Evolutionary conservation across 169 alveolate species (phyloP).

Genomic region (Plasmodium knowlesi): DNA sequence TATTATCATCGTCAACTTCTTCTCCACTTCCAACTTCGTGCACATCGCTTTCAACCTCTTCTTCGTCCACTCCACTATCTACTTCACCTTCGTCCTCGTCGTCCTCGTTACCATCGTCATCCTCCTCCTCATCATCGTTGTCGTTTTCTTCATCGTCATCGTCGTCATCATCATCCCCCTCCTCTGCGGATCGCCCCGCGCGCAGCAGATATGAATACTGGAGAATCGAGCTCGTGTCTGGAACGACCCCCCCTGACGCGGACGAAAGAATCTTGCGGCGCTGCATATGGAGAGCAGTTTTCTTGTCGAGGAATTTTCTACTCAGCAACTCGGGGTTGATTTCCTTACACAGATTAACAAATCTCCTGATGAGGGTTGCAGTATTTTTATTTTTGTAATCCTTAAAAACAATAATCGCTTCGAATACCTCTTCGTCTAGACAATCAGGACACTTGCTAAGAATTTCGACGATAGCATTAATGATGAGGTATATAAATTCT

Average conservation of each 20-base stretch:
- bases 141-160: not conserved
- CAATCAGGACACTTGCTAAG: not conserved
- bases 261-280: not conserved
- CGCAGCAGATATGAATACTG: slow-evolving; percentile 23
- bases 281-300: slow-evolving; percentile 51
- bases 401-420: slow-evolving; percentile 32
- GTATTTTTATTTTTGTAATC: slow-evolving; percentile 43
- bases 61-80: not conserved
- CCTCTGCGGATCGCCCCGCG: not conserved
- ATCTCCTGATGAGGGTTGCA: slow-evolving; percentile 15
- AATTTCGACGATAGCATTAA: slow-evolving; percentile 35
- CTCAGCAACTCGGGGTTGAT: slow-evolving; percentile 16
- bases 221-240: slow-evolving; percentile 8
- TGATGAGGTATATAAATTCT: slow-evolving; percentile 39
- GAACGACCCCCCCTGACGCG: not conserved
- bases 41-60: not conserved
- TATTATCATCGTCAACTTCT: not conserved
- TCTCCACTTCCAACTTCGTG: not conserved
- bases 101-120: not conserved
- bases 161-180: no score
- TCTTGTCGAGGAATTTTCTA: slow-evolving; percentile 27
- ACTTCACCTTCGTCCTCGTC: not conserved
- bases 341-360: slow-evolving; percentile 24
- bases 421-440: slow-evolving; percentile 41
- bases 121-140: not conserved